Evolutionary conservation across 1,284 basidiomycete species (phyloP), one percentile per base, ranked within the genome.

Genomic region (Inonotus hispidus): DNA sequence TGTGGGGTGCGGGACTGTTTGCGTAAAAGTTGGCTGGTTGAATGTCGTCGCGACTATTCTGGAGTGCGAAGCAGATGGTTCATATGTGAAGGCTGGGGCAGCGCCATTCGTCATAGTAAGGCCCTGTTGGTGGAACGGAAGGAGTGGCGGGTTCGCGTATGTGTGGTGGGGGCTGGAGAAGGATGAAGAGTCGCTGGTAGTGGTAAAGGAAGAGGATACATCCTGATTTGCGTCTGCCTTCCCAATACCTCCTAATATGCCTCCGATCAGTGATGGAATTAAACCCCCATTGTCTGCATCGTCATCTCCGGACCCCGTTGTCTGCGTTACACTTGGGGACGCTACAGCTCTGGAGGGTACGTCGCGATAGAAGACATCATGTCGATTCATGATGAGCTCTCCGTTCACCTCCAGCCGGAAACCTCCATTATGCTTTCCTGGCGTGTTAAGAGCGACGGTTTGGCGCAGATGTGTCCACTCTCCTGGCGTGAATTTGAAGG

Each of bases 401-500:
- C 69, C 69, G 47, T 70, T 63, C 35, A 68, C 63, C 52, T 68
- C 65, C 11, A 70, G 64, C 3, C 59, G 66, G 65, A 85, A 84
- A 1, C 59, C 60, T 13, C 84, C 84, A 64, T 86, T 77, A 57
- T 77, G 78, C 62, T 74, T 49, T 23, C 79, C 90, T 0, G 89
- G 88, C 1, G 85, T 88, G 67, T 92, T 92, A 60, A 92, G 77
- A 47, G 71, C 70, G 25, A 90, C 81, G 1, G 80, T 84, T 69
- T 91, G 87, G 21, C 71, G 71, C 60, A 91, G 74, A 43, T 74
- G 79, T 49, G 88, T 90, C 89, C 90, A 92, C 43, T 71, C 75
- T 0, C 88, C 89, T 1, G 73, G 68, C 1, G 77, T 72, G 74
- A 83, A 93, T 2, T 66, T 70, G 78, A 91, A 94, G 0, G 87